Percentiles rank a stretch among this genome's conserved stretches.
Conservation (phyloP, 2,329 filamentous ascomycete genomes). For the Xylaria sp. region DNA sequence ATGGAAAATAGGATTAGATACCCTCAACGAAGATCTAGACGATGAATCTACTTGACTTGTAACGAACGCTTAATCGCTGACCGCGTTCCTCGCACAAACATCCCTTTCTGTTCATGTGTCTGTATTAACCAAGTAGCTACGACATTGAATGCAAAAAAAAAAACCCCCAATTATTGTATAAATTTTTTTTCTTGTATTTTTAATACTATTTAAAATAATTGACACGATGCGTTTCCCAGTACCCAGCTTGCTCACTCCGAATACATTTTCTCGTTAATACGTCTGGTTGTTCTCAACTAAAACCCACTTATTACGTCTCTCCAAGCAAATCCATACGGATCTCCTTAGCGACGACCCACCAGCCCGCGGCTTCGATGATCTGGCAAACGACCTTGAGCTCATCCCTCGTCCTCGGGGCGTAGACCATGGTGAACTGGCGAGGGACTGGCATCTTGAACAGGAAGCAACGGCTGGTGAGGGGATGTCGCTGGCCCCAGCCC, state of each 20-base stretch:
- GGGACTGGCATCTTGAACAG: slow-evolving; percentile 74
- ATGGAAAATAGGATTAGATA: slow-evolving; percentile 35
- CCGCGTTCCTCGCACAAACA: background rate
- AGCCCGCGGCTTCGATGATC: slow-evolving; percentile 79
- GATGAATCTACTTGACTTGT: slow-evolving; percentile 12
- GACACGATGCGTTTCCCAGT: background rate
- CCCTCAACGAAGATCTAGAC: slow-evolving; percentile 44
- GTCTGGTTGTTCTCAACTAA: background rate
- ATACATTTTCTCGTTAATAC: background rate
- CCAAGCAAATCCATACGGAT: slow-evolving; percentile 44
- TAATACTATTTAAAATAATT: background rate
- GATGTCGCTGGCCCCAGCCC: slow-evolving; percentile 81
- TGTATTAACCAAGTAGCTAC: background rate
- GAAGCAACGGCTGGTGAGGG: slow-evolving; percentile 68
- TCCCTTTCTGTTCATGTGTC: background rate
- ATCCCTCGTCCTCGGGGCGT: slow-evolving; percentile 73
- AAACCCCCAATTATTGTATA: background rate
- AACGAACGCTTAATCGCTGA: background rate
- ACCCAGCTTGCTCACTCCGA: slow-evolving; percentile 17
- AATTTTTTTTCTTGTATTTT: slow-evolving; percentile 1
- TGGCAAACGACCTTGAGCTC: slow-evolving; percentile 74
- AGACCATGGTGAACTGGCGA: slow-evolving; percentile 81
- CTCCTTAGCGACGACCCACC: slow-evolving; percentile 50
- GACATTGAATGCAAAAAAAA: background rate
- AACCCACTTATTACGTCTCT: slow-evolving; percentile 16